Base-by-base conservation (phyloP, 202 grass and related monocot genomes). In the Alloteropsis angusta region DNA sequence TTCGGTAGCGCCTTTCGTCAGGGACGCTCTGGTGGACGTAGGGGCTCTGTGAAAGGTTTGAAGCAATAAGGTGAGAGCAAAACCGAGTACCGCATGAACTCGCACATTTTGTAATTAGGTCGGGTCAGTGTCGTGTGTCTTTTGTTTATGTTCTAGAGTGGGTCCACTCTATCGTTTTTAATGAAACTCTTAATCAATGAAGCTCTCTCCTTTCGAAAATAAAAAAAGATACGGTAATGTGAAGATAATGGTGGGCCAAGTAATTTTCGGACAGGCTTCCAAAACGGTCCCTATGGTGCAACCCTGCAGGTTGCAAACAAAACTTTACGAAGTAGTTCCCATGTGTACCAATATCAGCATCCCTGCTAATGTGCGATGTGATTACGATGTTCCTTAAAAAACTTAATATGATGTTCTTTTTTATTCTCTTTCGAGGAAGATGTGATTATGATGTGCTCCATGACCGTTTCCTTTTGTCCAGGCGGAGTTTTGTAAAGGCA, bases 341-440 rank as follows among this genome's bases (percentile, higher is more conserved):
- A 88, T 81, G 82, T 88, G 86, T 64, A 43, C 0, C 30, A 23
- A 48, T 63, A 49, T 43, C 21, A 9, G 63, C 30, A 25, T 5
- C 52, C 58, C 28, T 48, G 50, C 47, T 15, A 8, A 57, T 32
- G 17, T 7, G 45, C 8, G 41, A 53, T 83, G 47, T 48, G 65
- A 58, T 57, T 22, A 26, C 60, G 78, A 56, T 56, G 48, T 39
- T 0, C 50, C 6, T n/a, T n/a, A n/a, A n/a, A n/a, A n/a, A n/a
- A n/a, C n/a, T n/a, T n/a, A n/a, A n/a, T n/a, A n/a, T n/a, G n/a
- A n/a, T n/a, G n/a, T n/a, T n/a, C 9, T 7, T 38, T 4, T 2
- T 0, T 49, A 12, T 48, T n/a, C 1, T 15, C 32, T 38, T 17
- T 17, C 15, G 38, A 37, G 48, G 34, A 73, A 14, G 6, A 16